A percentile compares a stretch with the other conserved stretches of the same genome.
Conservation (phyloP, 2,329 filamentous ascomycete genomes). For the Byssothecium circinans region DNA sequence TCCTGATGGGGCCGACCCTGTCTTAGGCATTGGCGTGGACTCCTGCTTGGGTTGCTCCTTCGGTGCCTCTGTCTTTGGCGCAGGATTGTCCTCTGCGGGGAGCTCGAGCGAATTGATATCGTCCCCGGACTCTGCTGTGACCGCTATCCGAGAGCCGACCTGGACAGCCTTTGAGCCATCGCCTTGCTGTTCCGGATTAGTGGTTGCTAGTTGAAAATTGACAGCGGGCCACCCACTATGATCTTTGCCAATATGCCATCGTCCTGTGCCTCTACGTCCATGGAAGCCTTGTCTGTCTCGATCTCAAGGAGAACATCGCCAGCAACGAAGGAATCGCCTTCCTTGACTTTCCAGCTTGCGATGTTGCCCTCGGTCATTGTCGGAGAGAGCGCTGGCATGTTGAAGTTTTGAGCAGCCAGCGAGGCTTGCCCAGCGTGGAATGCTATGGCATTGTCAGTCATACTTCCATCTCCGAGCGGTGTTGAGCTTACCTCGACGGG, state of each 20-base stretch:
- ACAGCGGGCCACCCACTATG: slow-evolving; percentile 46
- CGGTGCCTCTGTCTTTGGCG: slow-evolving; percentile 41
- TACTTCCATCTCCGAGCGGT: slow-evolving; percentile 12
- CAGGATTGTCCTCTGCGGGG: slow-evolving; percentile 65
- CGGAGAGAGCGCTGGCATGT: slow-evolving; percentile 86
- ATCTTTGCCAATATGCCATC: slow-evolving; percentile 87
- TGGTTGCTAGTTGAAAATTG: background rate
- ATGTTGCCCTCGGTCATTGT: slow-evolving; percentile 96
- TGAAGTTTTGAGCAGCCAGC: slow-evolving; percentile 81
- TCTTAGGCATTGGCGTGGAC: slow-evolving; percentile 30
- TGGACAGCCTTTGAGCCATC: slow-evolving; percentile 76
- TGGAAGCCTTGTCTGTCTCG: slow-evolving; percentile 91
- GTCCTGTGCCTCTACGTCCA: slow-evolving; percentile 93
- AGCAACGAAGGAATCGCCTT: slow-evolving; percentile 78
- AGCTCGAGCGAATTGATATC: slow-evolving; percentile 75
- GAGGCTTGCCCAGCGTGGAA: slow-evolving; percentile 64
- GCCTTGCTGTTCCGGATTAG: slow-evolving; percentile 47
- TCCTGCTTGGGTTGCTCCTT: slow-evolving; percentile 34
- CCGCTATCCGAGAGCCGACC: slow-evolving; percentile 79
- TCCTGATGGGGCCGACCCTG: slow-evolving; percentile 25
- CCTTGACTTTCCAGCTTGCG: slow-evolving; percentile 80
- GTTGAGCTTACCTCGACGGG: slow-evolving; percentile 59
- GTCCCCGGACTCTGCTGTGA: slow-evolving; percentile 79
- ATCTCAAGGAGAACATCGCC: slow-evolving; percentile 90
- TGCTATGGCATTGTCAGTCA: slow-evolving; percentile 50